These are phyloP conservation scores for Pseudogymnoascus sp. DNA, from an alignment of 2,329 filamentous ascomycete genomes.

Conservation along the genomic window DNA sequence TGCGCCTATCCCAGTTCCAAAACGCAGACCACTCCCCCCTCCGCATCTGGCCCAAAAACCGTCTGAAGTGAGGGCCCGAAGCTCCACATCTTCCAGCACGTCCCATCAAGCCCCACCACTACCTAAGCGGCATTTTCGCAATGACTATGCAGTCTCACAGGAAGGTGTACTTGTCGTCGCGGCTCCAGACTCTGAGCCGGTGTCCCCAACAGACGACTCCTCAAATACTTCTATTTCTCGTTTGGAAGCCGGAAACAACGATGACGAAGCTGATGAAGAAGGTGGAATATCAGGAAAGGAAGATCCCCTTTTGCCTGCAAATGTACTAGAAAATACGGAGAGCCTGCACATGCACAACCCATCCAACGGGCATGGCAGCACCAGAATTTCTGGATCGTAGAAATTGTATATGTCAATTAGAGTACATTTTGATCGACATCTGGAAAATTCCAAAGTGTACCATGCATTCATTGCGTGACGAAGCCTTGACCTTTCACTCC, in stretches of 20 bases:
- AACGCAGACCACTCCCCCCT: constrained; percentile 53
- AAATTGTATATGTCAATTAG: not conserved
- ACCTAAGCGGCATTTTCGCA: constrained; percentile 34
- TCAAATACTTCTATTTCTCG: not conserved
- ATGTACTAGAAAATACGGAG: not conserved
- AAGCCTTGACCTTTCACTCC: not conserved
- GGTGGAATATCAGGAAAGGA: not conserved
- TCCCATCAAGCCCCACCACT: constrained; percentile 32
- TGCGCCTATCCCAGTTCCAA: constrained; percentile 47
- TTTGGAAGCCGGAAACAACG: not conserved
- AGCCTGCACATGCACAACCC: not conserved
- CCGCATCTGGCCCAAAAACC: constrained; percentile 28
- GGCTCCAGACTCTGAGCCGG: constrained; percentile 52
- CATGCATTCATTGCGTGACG: not conserved
- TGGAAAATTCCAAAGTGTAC: not conserved
- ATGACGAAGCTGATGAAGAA: not conserved
- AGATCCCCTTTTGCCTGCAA: not conserved
- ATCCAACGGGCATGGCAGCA: not conserved
- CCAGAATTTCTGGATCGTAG: not conserved
- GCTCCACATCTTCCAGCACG: not conserved
- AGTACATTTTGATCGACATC: not conserved
- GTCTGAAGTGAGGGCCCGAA: constrained; percentile 10
- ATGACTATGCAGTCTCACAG: constrained; percentile 27
- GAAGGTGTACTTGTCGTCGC: constrained; percentile 48
- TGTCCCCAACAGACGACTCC: constrained; percentile 34